Conservation (phyloP, 78 protist species). For the Tieghemostelium lacteum region DNA sequence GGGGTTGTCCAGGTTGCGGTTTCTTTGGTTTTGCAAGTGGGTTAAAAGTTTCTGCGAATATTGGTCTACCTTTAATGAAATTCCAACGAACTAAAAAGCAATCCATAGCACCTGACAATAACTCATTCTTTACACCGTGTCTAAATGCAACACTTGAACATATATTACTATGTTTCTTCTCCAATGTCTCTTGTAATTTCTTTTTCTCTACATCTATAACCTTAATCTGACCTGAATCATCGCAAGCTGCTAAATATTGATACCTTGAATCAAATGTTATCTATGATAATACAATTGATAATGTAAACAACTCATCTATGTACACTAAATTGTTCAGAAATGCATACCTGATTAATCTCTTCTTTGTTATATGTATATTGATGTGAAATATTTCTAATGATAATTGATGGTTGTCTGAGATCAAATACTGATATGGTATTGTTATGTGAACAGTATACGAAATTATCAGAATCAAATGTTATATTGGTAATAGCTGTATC, state of each 20-base stretch:
- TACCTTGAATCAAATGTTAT: slow-evolving; percentile 47
- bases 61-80: slow-evolving; percentile 25
- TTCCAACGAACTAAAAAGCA: slow-evolving; percentile 70
- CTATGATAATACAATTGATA: not conserved
- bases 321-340: not conserved
- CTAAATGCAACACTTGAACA: slow-evolving; percentile 44
- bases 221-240: slow-evolving; percentile 70
- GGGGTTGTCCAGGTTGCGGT: not conserved
- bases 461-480: slow-evolving; percentile 21
- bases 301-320: not conserved
- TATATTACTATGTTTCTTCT: slow-evolving; percentile 69
- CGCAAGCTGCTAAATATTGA: slow-evolving; percentile 71
- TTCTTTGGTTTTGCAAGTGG: not conserved
- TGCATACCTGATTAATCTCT: slow-evolving; percentile 54
- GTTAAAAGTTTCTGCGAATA: slow-evolving; percentile 16
- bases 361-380: slow-evolving; percentile 22
- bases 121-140: slow-evolving; percentile 58
- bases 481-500: slow-evolving; percentile 36
- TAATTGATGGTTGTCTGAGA: slow-evolving; percentile 17
- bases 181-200: slow-evolving; percentile 27
- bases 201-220: slow-evolving; percentile 45
- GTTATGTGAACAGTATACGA: slow-evolving; percentile 47
- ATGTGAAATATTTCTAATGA: slow-evolving; percentile 6
- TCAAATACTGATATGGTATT: slow-evolving; percentile 28
- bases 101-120: slow-evolving; percentile 47